Evolutionary conservation across 805 yeast genomes (phyloP).

Genomic region (Scheffersomyces ergatensis): DNA sequence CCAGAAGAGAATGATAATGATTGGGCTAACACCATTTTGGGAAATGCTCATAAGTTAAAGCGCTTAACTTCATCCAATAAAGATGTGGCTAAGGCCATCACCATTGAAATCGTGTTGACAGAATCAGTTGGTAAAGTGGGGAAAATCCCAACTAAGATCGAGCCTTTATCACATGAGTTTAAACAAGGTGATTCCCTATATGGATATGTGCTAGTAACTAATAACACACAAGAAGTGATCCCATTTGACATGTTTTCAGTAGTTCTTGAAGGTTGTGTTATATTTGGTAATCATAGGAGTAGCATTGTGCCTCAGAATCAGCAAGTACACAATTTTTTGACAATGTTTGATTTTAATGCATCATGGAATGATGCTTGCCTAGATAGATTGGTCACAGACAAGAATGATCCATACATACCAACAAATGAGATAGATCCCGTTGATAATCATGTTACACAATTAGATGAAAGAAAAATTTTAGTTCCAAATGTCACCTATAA

Average conservation of each 20-base stretch:
- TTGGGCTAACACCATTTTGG: constrained; percentile 35
- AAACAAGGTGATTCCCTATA: constrained; percentile 36
- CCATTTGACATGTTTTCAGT: constrained; percentile 42
- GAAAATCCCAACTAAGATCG: constrained; percentile 25
- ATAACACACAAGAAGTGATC: constrained; percentile 22
- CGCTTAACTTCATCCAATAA: constrained; percentile 27
- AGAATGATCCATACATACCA: constrained; percentile 26
- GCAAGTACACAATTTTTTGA: constrained; percentile 25
- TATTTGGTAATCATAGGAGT: constrained; percentile 20
- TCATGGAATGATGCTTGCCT: constrained; percentile 36
- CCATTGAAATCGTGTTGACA: constrained; percentile 29
- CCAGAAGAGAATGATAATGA: constrained; percentile 14
- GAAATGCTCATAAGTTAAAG: constrained; percentile 32
- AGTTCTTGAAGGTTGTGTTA: constrained; percentile 33
- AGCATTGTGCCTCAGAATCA: constrained; percentile 15
- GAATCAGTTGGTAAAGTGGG: constrained; percentile 32
- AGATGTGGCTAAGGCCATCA: constrained; percentile 22
- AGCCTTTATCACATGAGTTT: constrained; percentile 28
- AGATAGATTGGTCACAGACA: constrained; percentile 29
- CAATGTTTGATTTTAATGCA: constrained; percentile 42
- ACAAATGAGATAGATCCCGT: constrained; percentile 23
- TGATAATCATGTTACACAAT: constrained; percentile 26
- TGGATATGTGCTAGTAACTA: constrained; percentile 32
- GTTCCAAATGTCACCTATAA: constrained; percentile 33
- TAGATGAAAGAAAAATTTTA: constrained; percentile 23